phyloP scores from a whole-genome alignment of 768 basidiomycete species.

The Tulasnella sp. region DNA sequence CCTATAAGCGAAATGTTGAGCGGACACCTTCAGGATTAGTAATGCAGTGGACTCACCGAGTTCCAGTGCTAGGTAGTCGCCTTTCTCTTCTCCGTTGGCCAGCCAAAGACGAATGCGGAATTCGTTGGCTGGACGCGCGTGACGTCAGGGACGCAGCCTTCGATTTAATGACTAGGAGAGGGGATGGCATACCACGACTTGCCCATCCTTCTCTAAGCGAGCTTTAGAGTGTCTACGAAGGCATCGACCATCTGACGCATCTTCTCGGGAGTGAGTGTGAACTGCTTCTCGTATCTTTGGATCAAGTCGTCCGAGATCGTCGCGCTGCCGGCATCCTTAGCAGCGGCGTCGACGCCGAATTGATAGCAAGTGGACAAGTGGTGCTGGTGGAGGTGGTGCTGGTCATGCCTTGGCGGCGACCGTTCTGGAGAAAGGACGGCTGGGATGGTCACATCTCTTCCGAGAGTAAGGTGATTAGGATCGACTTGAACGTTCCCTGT shows the following conservation, averaged over 20 bases:
- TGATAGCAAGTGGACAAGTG: conserved; percentile 40
- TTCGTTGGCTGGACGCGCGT: conserved; percentile 65
- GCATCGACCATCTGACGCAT: conserved; percentile 98
- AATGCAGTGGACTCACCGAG: no score
- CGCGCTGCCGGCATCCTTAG: no score
- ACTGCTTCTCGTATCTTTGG: conserved; percentile 80
- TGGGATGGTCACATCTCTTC: conserved; percentile 60
- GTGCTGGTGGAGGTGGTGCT: background rate
- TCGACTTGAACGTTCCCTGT: conserved; percentile 57
- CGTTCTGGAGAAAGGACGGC: conserved; percentile 29
- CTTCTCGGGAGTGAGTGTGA: conserved; percentile 76
- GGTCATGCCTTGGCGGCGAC: conserved; percentile 42
- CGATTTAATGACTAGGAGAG: background rate
- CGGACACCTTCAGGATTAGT: no score
- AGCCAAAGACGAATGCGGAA: conserved; percentile 92
- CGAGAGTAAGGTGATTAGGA: conserved; percentile 50
- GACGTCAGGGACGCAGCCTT: conserved; percentile 7
- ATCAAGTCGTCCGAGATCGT: conserved; percentile 23
- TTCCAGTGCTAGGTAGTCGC: conserved; percentile 86
- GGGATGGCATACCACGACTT: conserved; percentile 72
- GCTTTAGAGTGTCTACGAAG: conserved; percentile 83
- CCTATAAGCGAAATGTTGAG: no score
- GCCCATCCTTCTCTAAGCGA: conserved; percentile 72
- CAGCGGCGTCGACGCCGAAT: no score
- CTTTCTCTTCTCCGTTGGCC: conserved; percentile 86